Percentiles rank a stretch among this genome's conserved stretches.
Conservation (phyloP, 495 filamentous ascomycete species). For the Platismatia glauca region DNA sequence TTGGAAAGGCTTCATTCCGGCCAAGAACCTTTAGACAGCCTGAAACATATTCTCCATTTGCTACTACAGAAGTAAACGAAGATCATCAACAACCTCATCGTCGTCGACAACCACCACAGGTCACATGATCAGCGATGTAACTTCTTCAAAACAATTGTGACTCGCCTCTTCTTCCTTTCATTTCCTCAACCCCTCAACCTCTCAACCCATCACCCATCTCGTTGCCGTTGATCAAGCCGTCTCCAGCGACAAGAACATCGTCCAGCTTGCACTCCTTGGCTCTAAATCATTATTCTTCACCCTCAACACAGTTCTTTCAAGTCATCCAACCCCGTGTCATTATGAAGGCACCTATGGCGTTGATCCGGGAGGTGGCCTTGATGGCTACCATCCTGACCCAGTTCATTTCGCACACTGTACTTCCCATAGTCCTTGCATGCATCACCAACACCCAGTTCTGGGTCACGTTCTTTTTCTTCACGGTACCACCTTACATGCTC, state of each 20-base stretch:
- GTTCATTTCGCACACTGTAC: not conserved
- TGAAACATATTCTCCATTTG: too few species aligned
- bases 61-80: not conserved
- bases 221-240: not conserved
- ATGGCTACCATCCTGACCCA: not conserved
- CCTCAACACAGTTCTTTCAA: not conserved
- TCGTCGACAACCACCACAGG: not conserved
- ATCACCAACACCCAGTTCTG: not conserved
- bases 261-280: not conserved
- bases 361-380: not conserved
- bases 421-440: not conserved
- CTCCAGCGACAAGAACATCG: not conserved
- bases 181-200: not conserved
- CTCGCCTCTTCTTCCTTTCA: not conserved
- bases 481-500: not conserved
- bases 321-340: not conserved
- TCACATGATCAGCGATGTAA: not conserved
- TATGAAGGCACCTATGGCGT: not conserved
- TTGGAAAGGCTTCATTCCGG: not conserved
- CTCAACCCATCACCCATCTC: not conserved
- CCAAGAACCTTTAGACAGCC: not conserved
- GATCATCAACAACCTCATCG: not conserved
- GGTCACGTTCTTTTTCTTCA: not conserved
- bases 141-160: not conserved
- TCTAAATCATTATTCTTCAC: not conserved